A percentile compares a stretch with the other conserved stretches of the same genome.
Conservation (phyloP, 352 stramenopile genomes). For the Globisporangium uncinulatum region DNA sequence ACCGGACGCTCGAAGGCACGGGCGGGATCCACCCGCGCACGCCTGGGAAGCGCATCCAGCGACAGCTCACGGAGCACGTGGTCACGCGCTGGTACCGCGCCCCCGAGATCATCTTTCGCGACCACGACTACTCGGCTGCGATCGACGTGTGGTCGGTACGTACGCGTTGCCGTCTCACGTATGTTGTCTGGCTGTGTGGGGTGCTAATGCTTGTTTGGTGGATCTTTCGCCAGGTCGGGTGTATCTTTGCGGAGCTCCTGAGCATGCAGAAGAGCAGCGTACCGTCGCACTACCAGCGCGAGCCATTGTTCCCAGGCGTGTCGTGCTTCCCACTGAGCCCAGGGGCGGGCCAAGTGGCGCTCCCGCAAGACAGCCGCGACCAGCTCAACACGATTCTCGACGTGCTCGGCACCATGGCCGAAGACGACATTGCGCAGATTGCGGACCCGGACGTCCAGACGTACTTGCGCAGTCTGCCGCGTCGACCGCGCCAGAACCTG, state of each 20-base stretch:
- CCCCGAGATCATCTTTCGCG: constrained; percentile 92
- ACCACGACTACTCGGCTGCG: constrained; percentile 83
- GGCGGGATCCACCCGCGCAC: constrained; percentile 61
- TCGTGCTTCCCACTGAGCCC: constrained; percentile 86
- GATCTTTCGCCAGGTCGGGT: constrained; percentile 68
- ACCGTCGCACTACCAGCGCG: constrained; percentile 91
- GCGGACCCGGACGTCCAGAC: constrained; percentile 79
- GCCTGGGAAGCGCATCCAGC: constrained; percentile 73
- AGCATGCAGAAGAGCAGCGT: constrained; percentile 96
- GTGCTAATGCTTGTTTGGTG: constrained; percentile 1
- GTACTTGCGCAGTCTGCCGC: constrained; percentile 72
- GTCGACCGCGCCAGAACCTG: constrained; percentile 60
- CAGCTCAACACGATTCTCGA: constrained; percentile 87
- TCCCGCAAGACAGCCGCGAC: constrained; percentile 81
- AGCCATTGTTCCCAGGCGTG: constrained; percentile 93
- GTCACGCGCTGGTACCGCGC: constrained; percentile 95
- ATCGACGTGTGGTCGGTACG: constrained; percentile 88
- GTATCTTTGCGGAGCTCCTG: constrained; percentile 93
- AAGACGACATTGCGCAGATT: constrained; percentile 83
- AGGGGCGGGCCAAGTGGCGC: constrained; percentile 59
- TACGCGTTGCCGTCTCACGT: constrained; percentile 4
- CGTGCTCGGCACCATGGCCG: constrained; percentile 81
- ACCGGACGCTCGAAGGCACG: constrained; percentile 52
- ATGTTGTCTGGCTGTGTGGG: not conserved
- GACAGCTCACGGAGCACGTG: constrained; percentile 93